Evolutionary conservation across 768 basidiomycete species (phyloP).

Genomic region (Panaeolus cyanescens): DNA sequence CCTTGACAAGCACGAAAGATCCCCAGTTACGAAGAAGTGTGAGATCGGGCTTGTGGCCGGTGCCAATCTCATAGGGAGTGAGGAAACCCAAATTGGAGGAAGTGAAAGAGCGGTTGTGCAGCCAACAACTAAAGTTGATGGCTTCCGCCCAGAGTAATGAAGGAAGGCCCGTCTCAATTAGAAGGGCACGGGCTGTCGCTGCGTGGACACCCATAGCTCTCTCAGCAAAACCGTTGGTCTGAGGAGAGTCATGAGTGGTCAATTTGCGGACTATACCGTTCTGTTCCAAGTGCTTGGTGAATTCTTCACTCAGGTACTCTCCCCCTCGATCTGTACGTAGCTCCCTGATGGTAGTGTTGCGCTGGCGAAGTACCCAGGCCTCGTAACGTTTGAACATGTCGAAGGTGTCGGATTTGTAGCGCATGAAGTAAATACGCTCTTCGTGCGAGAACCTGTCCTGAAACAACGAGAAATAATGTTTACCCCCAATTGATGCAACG

Average conservation of each 20-base stretch:
- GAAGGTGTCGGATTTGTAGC: slow-evolving; percentile 30
- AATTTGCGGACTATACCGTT: slow-evolving; percentile 2
- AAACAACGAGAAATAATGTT: slow-evolving; percentile 33
- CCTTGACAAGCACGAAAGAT: slow-evolving; percentile 25
- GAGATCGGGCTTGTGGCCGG: slow-evolving; percentile 29
- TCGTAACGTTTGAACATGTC: slow-evolving; percentile 21
- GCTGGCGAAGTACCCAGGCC: slow-evolving; percentile 24
- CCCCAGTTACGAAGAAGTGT: slow-evolving; percentile 30
- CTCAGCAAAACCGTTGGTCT: slow-evolving; percentile 41
- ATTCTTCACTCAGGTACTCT: slow-evolving; percentile 11
- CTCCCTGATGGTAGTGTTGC: slow-evolving; percentile 23
- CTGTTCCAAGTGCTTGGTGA: slow-evolving; percentile 4
- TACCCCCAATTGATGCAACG: slow-evolving; percentile 19
- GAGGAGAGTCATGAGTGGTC: slow-evolving; percentile 15
- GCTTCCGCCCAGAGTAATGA: slow-evolving; percentile 38
- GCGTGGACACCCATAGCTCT: slow-evolving; percentile 26
- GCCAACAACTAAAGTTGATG: slow-evolving; percentile 28
- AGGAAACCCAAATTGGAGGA: slow-evolving; percentile 17
- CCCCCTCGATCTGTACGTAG: slow-evolving; percentile 41
- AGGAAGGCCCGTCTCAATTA: slow-evolving; percentile 18
- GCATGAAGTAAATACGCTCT: slow-evolving; percentile 28
- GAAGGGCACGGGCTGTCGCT: slow-evolving; percentile 26
- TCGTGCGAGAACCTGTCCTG: slow-evolving; percentile 30
- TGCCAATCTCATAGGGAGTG: slow-evolving; percentile 23
- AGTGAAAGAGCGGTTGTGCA: slow-evolving; percentile 34